Percentiles rank a stretch among this genome's conserved stretches.
phyloP scores from a whole-genome alignment of 176 grass and related monocot genomes.

The Elaeis guineensis region DNA sequence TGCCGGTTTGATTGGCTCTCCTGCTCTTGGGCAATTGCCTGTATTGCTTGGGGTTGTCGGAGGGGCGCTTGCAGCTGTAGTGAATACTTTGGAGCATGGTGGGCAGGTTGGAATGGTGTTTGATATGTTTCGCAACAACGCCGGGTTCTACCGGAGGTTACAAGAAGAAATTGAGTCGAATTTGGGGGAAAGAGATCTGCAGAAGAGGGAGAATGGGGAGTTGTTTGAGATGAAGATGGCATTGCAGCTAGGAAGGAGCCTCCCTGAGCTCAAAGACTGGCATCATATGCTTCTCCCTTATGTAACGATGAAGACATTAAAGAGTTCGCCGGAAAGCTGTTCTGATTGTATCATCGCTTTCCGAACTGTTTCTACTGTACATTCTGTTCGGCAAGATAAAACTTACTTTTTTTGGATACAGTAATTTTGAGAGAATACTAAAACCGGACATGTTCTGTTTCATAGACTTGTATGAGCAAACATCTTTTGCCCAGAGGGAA shows the following conservation, averaged over 20 bases:
- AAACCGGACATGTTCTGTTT: background rate
- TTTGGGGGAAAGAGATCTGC: constrained; percentile 24
- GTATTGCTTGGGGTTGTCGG: background rate
- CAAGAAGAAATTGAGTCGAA: constrained; percentile 43
- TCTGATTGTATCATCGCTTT: constrained; percentile 1
- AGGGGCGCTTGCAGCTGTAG: constrained; percentile 27
- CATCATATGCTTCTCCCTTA: constrained; percentile 20
- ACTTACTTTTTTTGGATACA: constrained; percentile 17
- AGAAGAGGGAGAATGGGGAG: constrained; percentile 45
- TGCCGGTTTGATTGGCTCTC: constrained; percentile 17
- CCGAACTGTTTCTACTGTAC: background rate
- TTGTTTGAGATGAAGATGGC: constrained; percentile 40
- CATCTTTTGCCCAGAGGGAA: no score
- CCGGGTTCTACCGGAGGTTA: constrained; percentile 34
- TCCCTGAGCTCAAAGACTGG: constrained; percentile 22
- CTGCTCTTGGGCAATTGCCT: constrained; percentile 4
- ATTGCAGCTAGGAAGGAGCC: constrained; percentile 30
- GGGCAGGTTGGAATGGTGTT: constrained; percentile 59
- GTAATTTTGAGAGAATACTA: background rate
- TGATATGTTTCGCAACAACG: constrained; percentile 40
- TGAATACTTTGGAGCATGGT: constrained; percentile 43
- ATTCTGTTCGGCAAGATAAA: constrained; percentile 1
- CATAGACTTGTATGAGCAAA: background rate
- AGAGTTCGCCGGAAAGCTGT: constrained; percentile 33
- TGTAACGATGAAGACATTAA: constrained; percentile 29